Percentiles rank a stretch among this genome's conserved stretches.
phyloP scores from a whole-genome alignment of 345 rosid genomes.

The Erodium maritimum region DNA sequence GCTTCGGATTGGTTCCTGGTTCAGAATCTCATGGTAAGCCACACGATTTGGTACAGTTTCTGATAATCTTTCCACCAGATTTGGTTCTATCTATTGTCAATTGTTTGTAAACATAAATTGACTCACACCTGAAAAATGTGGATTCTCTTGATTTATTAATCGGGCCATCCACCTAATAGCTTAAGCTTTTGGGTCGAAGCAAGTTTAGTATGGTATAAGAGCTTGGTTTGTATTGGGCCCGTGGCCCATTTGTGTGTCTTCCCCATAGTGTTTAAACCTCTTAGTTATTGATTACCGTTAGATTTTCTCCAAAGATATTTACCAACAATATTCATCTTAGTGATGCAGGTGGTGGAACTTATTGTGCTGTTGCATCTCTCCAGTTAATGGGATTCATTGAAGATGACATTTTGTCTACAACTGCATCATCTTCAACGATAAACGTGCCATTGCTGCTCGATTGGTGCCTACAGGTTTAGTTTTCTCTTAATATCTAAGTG shows the following conservation, averaged over 20 bases:
- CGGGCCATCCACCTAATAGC: no score
- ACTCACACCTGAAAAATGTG: no score
- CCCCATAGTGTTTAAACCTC: no score
- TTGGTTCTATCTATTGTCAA: not conserved
- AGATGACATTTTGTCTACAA: constrained; percentile 41
- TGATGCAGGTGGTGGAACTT: constrained; percentile 88
- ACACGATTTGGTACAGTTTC: not conserved
- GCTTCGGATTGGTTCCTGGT: constrained; percentile 89
- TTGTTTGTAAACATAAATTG: no score
- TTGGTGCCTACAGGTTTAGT: constrained; percentile 20
- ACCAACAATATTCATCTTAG: constrained; percentile 17
- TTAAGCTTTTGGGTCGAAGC: no score
- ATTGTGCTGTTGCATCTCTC: constrained; percentile 89
- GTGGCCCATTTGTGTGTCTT: no score
- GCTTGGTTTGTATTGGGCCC: no score
- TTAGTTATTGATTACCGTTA: no score
- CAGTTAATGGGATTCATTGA: constrained; percentile 69
- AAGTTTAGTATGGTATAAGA: no score
- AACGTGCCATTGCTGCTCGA: constrained; percentile 17
- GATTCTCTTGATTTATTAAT: no score
- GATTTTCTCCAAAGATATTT: constrained; percentile 4
- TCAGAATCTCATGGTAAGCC: constrained; percentile 94
- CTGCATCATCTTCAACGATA: constrained; percentile 12
- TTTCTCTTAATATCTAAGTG: not conserved
- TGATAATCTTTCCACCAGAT: not conserved